Conservation (phyloP, 2,329 filamentous ascomycete genomes). For the Thielaviopsis musarum region DNA sequence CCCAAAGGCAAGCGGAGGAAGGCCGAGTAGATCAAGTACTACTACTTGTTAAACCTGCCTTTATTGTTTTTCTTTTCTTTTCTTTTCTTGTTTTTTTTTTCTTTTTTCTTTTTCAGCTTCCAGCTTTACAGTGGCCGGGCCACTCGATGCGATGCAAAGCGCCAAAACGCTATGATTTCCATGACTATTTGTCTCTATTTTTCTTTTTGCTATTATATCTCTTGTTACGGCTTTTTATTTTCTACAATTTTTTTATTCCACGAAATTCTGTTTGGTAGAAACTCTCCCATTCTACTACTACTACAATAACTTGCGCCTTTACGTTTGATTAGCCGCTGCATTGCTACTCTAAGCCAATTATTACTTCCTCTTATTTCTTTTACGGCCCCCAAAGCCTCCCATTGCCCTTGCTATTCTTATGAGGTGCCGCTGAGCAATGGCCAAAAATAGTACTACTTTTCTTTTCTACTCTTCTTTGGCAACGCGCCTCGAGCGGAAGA, state of each 20-base stretch:
- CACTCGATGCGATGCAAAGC: neutral
- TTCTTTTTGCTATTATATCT: slow-evolving; percentile 1
- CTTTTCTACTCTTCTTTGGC: neutral
- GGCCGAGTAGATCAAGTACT: slow-evolving; percentile 24
- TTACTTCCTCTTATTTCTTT: neutral
- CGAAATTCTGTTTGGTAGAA: neutral
- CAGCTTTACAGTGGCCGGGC: neutral
- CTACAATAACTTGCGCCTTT: neutral
- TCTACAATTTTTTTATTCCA: neutral
- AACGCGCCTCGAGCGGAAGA: neutral
- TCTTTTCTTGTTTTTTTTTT: slow-evolving; percentile 2
- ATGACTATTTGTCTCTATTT: slow-evolving; percentile 3
- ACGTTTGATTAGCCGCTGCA: neutral
- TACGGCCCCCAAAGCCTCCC: neutral
- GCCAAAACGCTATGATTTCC: slow-evolving; percentile 1
- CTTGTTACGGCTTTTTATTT: neutral
- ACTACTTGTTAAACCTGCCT: neutral
- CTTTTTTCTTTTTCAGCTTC: neutral
- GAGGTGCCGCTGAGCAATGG: neutral
- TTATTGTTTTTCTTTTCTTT: neutral
- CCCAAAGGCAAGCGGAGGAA: slow-evolving; percentile 88
- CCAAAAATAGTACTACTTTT: neutral
- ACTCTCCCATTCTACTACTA: neutral
- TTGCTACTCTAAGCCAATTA: neutral
- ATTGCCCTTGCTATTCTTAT: neutral